These are phyloP conservation scores for Cubamyces lactineus DNA, from an alignment of 768 basidiomycete species.

Conservation along the genomic window DNA sequence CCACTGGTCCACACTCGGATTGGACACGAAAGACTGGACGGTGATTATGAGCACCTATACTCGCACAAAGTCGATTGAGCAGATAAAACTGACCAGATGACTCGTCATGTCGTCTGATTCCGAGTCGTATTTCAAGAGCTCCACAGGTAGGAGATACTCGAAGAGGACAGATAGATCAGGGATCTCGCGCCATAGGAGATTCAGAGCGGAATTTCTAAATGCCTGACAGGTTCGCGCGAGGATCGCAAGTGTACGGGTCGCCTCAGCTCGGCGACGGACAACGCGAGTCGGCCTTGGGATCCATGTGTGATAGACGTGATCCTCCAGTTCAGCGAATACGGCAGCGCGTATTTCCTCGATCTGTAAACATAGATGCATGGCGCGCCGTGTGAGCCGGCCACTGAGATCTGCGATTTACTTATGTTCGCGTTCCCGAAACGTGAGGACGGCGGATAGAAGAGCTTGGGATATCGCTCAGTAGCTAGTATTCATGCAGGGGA, in stretches of 20 bases:
- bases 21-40: too few species aligned
- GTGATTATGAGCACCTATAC: too few species aligned
- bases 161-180: conserved; percentile 6
- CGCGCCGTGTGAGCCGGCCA: too few species aligned
- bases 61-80: too few species aligned
- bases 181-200: conserved; percentile 7
- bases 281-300: neutral
- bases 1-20: neutral
- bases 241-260: neutral
- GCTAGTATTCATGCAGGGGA: too few species aligned
- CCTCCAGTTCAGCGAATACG: neutral
- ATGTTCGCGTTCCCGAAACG: too few species aligned
- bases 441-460: too few species aligned
- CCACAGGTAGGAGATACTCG: neutral
- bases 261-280: too few species aligned
- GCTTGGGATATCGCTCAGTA: too few species aligned
- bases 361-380: neutral
- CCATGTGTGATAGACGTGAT: neutral
- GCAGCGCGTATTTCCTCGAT: neutral
- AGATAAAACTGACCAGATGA: neutral
- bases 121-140: neutral
- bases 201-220: neutral
- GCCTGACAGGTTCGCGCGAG: conserved; percentile 6
- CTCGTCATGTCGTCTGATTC: neutral
- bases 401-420: too few species aligned